Base-by-base conservation (phyloP, 352 stramenopile genomes). In the Pythium phragmiticola region DNA sequence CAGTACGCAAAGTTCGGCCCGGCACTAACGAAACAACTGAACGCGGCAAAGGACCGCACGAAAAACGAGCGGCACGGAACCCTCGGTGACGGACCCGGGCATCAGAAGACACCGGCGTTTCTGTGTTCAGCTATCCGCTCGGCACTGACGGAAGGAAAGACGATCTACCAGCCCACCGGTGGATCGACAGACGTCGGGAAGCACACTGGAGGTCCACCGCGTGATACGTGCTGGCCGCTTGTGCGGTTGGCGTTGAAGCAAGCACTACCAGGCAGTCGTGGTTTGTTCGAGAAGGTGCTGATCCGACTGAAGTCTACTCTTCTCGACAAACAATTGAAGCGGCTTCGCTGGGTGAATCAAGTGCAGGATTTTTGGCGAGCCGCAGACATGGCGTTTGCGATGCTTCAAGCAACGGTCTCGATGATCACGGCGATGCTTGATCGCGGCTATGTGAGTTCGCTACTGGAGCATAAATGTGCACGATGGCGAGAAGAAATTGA, bases 181-280 rank as follows among this genome's bases (percentile, higher is more conserved):
- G 76, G 78, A 8, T 80, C 69, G 8, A 86, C 75, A 0, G 77
- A 86, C 47, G 78, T 86, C 16, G 77, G 75, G 1, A 61, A 72
- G 12, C 78, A 90, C 48, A 88, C 76, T 7, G 78, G 78, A 17
- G 71, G 71, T 0, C 48, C 52, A 37, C 34, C 57, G 7, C 73
- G 78, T n/a, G 75, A 78, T 41, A 88, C 75, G 3, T 87, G 80
- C 46, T 90, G 78, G 81, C 52, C 78, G 7, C 54, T 90, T 14
- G 78, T 90, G 8, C 54, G 68, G 3, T 66, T 59, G 1, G 63
- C 61, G 2, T 55, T 88, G 21, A 55, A 49, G 13, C 67, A 76
- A 11, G 75, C 77, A 12, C 30, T 89, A 19, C 72, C 63, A 23
- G 74, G 68, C 14, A 63, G 50, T 13, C 45, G 21, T 16, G 57